Evolutionary conservation across 805 yeast species (phyloP).

Genomic region (Candida succiphila): DNA sequence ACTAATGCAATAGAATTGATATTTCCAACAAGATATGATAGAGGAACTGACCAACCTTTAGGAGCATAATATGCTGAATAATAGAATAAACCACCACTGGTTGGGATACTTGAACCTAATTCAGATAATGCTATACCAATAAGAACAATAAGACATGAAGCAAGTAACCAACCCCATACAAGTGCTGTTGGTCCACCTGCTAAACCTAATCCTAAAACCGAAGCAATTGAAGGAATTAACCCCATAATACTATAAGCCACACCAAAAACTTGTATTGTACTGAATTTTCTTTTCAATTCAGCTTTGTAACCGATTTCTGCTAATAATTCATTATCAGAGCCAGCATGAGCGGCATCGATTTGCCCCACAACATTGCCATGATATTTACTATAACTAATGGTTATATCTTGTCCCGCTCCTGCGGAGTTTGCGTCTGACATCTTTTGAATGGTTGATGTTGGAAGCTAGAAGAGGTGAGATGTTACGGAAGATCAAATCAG

Average conservation of each 20-base stretch:
- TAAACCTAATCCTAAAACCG: conserved; percentile 42
- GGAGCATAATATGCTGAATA: conserved; percentile 67
- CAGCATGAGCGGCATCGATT: conserved; percentile 17
- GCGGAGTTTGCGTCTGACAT: no score
- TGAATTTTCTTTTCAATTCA: conserved; percentile 51
- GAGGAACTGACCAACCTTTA: conserved; percentile 33
- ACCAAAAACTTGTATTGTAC: conserved; percentile 57
- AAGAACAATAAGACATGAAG: conserved; percentile 42
- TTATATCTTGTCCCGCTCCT: no score
- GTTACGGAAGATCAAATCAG: no score
- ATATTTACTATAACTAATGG: no score
- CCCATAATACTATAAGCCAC: conserved; percentile 71
- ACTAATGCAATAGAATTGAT: conserved; percentile 59
- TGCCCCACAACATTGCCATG: no score
- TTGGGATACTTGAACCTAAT: conserved; percentile 60
- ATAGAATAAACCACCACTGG: conserved; percentile 66
- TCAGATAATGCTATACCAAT: conserved; percentile 61
- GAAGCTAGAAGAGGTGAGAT: no score
- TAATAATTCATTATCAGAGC: conserved; percentile 24
- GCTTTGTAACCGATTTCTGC: conserved; percentile 62
- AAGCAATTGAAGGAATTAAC: conserved; percentile 52
- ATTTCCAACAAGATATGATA: conserved; percentile 57
- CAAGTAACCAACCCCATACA: conserved; percentile 66
- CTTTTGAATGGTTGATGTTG: no score
- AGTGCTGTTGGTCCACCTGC: conserved; percentile 56